Evolutionary conservation across 805 yeast genomes (phyloP), one percentile per base, ranked within the genome.

Genomic region (Lipomyces japonicus): DNA sequence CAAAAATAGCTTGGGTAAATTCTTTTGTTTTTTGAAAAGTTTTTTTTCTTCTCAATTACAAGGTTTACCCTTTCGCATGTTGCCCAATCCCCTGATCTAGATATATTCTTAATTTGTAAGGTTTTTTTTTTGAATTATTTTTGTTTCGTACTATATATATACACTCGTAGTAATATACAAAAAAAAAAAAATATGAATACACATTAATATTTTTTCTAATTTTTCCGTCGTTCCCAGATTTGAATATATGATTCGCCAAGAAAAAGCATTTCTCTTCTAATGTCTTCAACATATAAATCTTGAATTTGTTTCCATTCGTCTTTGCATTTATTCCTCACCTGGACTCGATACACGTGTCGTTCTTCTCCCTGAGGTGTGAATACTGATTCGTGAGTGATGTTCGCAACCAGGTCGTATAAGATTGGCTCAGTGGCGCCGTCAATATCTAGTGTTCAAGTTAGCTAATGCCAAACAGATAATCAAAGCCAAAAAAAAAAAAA

Each of bases 211-310:
- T n/a, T n/a, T n/a, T n/a, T n/a, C n/a, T n/a, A n/a, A n/a, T n/a
- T n/a, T n/a, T 18, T 34, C 16, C 37, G 10, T 34, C n/a, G 10
- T 6, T 19, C 37, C 37, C 93, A 84, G 9, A 86, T 68, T 64
- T 85, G 91, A 23, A 86, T 67, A 64, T 77, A 80, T 30, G 79
- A 75, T 58, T 83, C 86, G 35, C 75, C 72, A 26, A 85, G 63
- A 60, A 84, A 81, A 48, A 86, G 59, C 36, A 84, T 68, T 53
- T 82, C 88, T 44, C 71, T 71, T 34, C 80, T 81, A 21, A 76
- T 73, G 12, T 63, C 63, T 31, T 67, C 71, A 1, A 78, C 73
- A 10, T 67, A 61, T 43, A 79, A 66, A 60, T 84, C 81, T 43
- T 76, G 72, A 12, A 86, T 72, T 53, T 78, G 80, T 3, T 74